These are phyloP conservation scores for Penicillium ucsense DNA, from an alignment of 495 filamentous ascomycete genomes.

Conservation along the genomic window DNA sequence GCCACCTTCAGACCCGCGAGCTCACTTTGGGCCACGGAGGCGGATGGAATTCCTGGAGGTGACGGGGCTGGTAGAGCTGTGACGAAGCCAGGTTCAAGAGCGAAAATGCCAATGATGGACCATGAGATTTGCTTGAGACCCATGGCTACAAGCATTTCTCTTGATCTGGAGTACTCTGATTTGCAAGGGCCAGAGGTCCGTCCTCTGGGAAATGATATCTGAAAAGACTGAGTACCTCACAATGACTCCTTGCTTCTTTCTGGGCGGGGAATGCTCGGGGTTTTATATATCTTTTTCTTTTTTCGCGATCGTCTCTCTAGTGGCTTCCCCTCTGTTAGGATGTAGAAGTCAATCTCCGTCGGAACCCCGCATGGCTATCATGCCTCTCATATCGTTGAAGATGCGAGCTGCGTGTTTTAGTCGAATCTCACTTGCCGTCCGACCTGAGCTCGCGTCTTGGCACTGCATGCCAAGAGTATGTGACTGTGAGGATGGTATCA, in stretches of 20 bases:
- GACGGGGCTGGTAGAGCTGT: conserved; percentile 5
- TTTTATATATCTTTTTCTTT: too few relatives aligned
- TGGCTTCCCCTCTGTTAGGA: too few relatives aligned
- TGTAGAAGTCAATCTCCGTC: too few relatives aligned
- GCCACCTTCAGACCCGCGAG: conserved; percentile 47
- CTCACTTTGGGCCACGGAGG: conserved; percentile 40
- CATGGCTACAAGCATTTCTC: not conserved
- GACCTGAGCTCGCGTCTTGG: conserved; percentile 13
- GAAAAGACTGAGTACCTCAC: too few relatives aligned
- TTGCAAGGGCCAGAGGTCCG: too few relatives aligned
- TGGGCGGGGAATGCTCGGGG: too few relatives aligned
- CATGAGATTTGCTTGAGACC: not conserved
- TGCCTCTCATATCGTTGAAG: too few relatives aligned
- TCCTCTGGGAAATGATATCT: too few relatives aligned
- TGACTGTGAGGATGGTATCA: not conserved
- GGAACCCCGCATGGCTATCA: too few relatives aligned
- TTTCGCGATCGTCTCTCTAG: too few relatives aligned
- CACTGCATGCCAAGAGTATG: conserved; percentile 3
- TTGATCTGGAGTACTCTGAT: too few relatives aligned
- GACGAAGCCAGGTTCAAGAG: conserved; percentile 5
- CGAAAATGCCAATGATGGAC: conserved; percentile 5
- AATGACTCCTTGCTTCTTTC: too few relatives aligned
- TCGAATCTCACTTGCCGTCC: conserved; percentile 7
- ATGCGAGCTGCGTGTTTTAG: not conserved
- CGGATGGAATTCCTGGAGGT: conserved; percentile 50